phyloP scores from a whole-genome alignment of 2,329 filamentous ascomycete genomes.

The Scedosporium aurantiacum region DNA sequence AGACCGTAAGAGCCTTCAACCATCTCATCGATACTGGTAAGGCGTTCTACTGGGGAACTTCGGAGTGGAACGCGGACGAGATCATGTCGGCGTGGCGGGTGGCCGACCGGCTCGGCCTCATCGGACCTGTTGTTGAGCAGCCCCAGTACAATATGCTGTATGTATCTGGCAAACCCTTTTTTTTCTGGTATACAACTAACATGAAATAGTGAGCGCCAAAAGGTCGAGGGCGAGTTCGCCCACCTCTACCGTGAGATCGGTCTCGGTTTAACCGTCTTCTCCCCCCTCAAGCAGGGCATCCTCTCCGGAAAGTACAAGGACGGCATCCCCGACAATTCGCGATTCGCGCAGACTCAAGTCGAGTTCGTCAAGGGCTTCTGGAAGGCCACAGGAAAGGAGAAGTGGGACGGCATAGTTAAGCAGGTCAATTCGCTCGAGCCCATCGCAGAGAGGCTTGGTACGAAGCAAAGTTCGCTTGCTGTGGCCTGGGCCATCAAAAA shows the following conservation, averaged over 20 bases:
- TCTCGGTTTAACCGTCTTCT: slow-evolving; percentile 52
- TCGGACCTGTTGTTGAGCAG: slow-evolving; percentile 57
- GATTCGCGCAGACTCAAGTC: slow-evolving; percentile 44
- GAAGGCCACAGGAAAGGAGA: slow-evolving; percentile 37
- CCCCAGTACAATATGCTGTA: slow-evolving; percentile 53
- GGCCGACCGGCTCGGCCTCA: slow-evolving; percentile 47
- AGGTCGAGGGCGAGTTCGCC: slow-evolving; percentile 52
- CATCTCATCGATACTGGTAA: slow-evolving; percentile 56
- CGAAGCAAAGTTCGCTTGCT: slow-evolving; percentile 44
- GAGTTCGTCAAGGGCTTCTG: slow-evolving; percentile 43
- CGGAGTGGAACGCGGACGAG: slow-evolving; percentile 56
- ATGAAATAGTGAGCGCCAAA: slow-evolving; percentile 30
- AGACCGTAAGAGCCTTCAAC: slow-evolving; percentile 61
- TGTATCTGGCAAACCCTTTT: neutral
- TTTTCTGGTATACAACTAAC: neutral
- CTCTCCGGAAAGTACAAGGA: slow-evolving; percentile 59
- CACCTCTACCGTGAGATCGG: slow-evolving; percentile 49
- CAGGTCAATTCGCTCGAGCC: slow-evolving; percentile 49
- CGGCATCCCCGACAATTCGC: slow-evolving; percentile 47
- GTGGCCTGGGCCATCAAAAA: slow-evolving; percentile 55
- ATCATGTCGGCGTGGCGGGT: slow-evolving; percentile 52
- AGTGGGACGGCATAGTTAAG: slow-evolving; percentile 44
- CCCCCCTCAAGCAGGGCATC: slow-evolving; percentile 45
- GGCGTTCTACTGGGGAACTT: slow-evolving; percentile 61
- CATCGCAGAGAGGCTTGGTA: slow-evolving; percentile 53